Percentiles rank a stretch among this genome's conserved stretches.
phyloP scores from a whole-genome alignment of 352 stramenopile genomes.

The Phytophthora multivora region DNA sequence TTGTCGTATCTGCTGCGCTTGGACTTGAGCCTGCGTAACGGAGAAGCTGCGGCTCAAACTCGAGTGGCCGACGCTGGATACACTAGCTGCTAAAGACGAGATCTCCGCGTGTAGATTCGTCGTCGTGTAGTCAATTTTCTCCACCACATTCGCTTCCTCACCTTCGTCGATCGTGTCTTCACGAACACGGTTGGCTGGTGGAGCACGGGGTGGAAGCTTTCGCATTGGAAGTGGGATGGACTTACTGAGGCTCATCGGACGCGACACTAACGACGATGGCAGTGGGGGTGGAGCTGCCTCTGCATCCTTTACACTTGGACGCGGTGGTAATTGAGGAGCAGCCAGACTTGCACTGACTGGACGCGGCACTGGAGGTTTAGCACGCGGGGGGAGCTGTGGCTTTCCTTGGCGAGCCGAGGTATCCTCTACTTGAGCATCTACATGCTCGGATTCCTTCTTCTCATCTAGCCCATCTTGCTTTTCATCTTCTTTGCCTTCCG shows the following conservation, averaged over 20 bases:
- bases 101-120: conserved; percentile 87
- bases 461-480: conserved; percentile 6
- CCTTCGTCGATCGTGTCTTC: conserved; percentile 45
- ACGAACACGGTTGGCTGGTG: conserved; percentile 21
- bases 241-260: conserved; percentile 83
- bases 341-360: conserved; percentile 35
- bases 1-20: conserved; percentile 22
- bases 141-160: conserved; percentile 47
- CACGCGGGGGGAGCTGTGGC: conserved; percentile 17
- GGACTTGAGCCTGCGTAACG: conserved; percentile 51
- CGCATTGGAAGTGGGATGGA: conserved; percentile 72
- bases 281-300: conserved; percentile 43
- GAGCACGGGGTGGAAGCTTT: conserved; percentile 30
- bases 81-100: conserved; percentile 76
- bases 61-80: conserved; percentile 75
- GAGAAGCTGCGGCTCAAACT: conserved; percentile 77
- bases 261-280: conserved; percentile 61
- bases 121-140: conserved; percentile 73
- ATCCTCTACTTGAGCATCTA: conserved; percentile 18
- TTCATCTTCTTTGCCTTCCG: conserved; percentile 17
- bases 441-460: background rate
- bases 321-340: conserved; percentile 21
- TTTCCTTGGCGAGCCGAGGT: conserved; percentile 6
- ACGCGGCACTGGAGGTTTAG: conserved; percentile 17
- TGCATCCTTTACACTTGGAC: conserved; percentile 17